Evolutionary conservation across 2,329 filamentous ascomycete species (phyloP).

Genomic region (Arthrobotrys iridis): DNA sequence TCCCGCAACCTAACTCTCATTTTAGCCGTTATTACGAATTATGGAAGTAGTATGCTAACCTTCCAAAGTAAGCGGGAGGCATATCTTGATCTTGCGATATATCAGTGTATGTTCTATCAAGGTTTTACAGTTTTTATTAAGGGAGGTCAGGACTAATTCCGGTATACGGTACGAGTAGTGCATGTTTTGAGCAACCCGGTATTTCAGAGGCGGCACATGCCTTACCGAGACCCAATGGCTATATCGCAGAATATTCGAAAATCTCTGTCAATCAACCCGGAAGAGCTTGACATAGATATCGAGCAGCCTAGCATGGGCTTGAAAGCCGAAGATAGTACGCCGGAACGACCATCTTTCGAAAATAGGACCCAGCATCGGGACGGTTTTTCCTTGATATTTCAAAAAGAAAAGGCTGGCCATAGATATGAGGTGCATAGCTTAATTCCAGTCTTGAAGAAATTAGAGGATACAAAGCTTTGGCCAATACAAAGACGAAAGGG

Average conservation of each 20-base stretch:
- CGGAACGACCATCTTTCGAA: not conserved
- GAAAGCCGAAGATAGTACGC: not conserved
- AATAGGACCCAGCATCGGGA: not conserved
- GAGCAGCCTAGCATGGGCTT: no score
- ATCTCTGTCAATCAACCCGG: no score
- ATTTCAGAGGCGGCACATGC: conserved; percentile 5
- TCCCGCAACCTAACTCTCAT: not conserved
- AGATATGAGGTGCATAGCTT: not conserved
- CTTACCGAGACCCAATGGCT: not conserved
- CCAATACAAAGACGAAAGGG: conserved; percentile 1
- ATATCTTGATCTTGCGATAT: conserved; percentile 21
- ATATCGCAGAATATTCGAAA: not conserved
- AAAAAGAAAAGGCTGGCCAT: not conserved
- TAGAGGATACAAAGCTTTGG: conserved; percentile 2
- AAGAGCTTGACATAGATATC: no score
- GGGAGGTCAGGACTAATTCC: not conserved
- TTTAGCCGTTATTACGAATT: conserved; percentile 8
- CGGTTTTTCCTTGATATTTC: not conserved
- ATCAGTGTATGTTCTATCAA: conserved; percentile 2
- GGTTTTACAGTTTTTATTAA: not conserved
- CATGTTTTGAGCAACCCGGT: not conserved
- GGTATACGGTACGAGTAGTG: not conserved
- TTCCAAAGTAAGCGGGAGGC: conserved; percentile 8
- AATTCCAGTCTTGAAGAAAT: not conserved
- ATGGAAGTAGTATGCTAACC: not conserved